Conservation (phyloP, 371 early-diverging fungal genomes). For the Parasitella parasitica region DNA sequence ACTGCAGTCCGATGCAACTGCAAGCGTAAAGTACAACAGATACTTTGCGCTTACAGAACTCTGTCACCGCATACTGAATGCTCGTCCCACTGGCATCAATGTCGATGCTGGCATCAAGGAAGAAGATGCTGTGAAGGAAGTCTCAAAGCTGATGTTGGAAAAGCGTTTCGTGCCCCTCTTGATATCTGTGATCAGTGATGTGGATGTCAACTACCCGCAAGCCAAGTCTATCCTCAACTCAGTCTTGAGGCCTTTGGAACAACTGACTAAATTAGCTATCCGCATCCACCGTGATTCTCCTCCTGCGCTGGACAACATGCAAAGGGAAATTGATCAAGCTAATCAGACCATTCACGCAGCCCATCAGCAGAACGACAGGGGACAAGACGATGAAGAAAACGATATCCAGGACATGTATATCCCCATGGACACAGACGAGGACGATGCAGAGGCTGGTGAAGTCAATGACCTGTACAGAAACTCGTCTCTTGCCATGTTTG, state of each 20-base stretch:
- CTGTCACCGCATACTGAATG: conserved; percentile 66
- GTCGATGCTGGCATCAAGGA: conserved; percentile 31
- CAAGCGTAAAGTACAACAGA: conserved; percentile 64
- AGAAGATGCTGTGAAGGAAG: conserved; percentile 48
- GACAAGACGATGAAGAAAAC: background rate
- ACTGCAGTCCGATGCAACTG: conserved; percentile 40
- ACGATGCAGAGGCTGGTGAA: conserved; percentile 25
- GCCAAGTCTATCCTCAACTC: conserved; percentile 72
- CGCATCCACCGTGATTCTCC: conserved; percentile 3
- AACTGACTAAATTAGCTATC: conserved; percentile 67
- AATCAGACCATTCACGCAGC: background rate
- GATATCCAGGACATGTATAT: conserved; percentile 12
- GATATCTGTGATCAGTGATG: conserved; percentile 73
- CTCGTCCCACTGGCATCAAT: conserved; percentile 35
- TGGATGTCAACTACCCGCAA: conserved; percentile 88
- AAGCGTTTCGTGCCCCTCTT: conserved; percentile 79
- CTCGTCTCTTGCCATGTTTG: conserved; percentile 27
- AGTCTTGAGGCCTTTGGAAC: conserved; percentile 85
- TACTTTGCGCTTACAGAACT: conserved; percentile 75
- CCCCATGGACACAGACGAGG: conserved; percentile 28
- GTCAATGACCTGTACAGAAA: conserved; percentile 22
- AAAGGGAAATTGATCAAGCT: background rate
- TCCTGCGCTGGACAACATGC: background rate
- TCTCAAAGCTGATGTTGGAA: conserved; percentile 87
- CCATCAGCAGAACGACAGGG: background rate